Percentiles rank a stretch among this genome's conserved stretches.
These are phyloP conservation scores for Tolypocladium amazonense DNA, from an alignment of 2,329 filamentous ascomycete genomes.

Conservation along the genomic window DNA sequence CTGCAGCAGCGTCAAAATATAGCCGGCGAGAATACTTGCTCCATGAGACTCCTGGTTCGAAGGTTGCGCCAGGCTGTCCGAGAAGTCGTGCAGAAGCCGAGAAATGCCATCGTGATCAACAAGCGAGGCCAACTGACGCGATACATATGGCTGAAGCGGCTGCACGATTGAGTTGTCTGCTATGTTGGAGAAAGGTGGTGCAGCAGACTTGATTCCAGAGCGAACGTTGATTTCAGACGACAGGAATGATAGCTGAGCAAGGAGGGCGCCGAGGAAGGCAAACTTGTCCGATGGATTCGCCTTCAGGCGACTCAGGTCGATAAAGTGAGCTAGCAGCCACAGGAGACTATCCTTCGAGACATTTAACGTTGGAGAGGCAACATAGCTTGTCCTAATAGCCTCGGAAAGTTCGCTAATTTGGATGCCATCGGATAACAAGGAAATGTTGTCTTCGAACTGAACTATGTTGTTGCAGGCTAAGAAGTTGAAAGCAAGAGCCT, in stretches of 20 bases:
- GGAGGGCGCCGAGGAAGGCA: conserved; percentile 39
- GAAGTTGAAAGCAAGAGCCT: conserved; percentile 26
- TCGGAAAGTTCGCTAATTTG: conserved; percentile 28
- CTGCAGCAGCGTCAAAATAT: conserved; percentile 73
- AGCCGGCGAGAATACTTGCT: conserved; percentile 67
- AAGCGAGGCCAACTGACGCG: conserved; percentile 55
- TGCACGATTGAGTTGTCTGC: conserved; percentile 9
- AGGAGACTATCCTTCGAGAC: conserved; percentile 35
- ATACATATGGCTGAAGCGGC: conserved; percentile 45
- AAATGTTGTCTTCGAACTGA: conserved; percentile 30
- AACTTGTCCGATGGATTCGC: conserved; percentile 22
- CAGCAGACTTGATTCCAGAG: conserved; percentile 15
- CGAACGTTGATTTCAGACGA: conserved; percentile 39
- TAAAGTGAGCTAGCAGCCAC: conserved; percentile 58
- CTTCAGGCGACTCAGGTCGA: conserved; percentile 40
- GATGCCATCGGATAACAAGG: conserved; percentile 23
- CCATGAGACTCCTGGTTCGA: conserved; percentile 19
- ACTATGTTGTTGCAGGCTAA: conserved; percentile 23
- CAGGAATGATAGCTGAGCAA: conserved; percentile 41
- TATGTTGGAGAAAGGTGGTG: conserved; percentile 5
- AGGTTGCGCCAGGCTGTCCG: conserved; percentile 17
- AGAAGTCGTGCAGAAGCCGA: conserved; percentile 21
- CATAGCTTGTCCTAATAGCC: conserved; percentile 27
- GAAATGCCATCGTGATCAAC: conserved; percentile 68
- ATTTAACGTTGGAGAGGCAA: conserved; percentile 10